phyloP scores from a whole-genome alignment of 352 stramenopile species.

The Achlya hypogyna region DNA sequence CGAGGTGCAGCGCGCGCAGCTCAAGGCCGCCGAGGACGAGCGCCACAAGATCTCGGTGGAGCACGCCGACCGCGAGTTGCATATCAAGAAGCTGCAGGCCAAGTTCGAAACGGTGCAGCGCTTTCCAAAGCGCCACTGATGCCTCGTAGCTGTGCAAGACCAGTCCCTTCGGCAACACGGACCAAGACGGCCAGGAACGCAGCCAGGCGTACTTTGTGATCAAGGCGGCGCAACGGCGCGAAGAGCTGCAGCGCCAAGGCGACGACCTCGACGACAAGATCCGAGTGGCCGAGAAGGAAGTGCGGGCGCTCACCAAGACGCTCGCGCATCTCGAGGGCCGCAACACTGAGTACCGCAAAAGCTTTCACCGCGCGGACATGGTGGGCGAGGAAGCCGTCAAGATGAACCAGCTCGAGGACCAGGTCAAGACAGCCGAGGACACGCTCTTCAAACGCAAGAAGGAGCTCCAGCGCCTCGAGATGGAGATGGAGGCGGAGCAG shows the following conservation, averaged over 20 bases:
- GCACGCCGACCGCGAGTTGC: conserved; percentile 73
- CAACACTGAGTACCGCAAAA: conserved; percentile 93
- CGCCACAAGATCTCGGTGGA: conserved; percentile 90
- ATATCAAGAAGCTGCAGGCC: conserved; percentile 86
- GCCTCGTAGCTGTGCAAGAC: conserved; percentile 48
- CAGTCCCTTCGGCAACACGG: conserved; percentile 42
- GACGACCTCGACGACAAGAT: conserved; percentile 95
- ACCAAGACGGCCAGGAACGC: conserved; percentile 62
- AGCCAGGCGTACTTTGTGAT: conserved; percentile 95
- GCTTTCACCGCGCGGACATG: conserved; percentile 87
- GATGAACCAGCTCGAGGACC: conserved; percentile 79
- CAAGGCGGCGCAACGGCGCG: conserved; percentile 88
- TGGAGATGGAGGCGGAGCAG: conserved; percentile 67
- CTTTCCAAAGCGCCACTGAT: too few species aligned
- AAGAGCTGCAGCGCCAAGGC: conserved; percentile 92
- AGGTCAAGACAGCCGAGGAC: conserved; percentile 81
- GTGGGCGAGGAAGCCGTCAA: conserved; percentile 76
- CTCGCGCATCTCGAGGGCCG: conserved; percentile 85
- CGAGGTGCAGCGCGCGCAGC: conserved; percentile 84
- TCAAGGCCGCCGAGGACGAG: conserved; percentile 88
- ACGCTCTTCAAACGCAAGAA: conserved; percentile 91
- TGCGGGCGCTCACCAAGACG: conserved; percentile 88
- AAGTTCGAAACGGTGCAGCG: conserved; percentile 85
- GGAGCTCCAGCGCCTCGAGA: conserved; percentile 84
- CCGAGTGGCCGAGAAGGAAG: conserved; percentile 86